phyloP scores from a whole-genome alignment of 495 filamentous ascomycete species.

The Darksidea phi region DNA sequence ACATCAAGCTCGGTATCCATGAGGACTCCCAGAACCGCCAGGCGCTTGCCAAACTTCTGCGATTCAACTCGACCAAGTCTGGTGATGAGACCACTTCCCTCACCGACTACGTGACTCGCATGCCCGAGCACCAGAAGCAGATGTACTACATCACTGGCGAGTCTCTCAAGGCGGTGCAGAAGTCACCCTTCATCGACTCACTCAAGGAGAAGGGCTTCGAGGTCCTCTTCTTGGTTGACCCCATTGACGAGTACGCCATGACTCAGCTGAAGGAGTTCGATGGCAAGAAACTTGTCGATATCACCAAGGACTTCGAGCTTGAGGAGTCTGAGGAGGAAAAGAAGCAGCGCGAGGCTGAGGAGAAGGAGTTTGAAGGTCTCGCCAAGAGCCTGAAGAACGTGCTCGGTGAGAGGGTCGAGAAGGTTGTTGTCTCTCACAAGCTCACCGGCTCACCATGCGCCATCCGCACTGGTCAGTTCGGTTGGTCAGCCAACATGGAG shows the following conservation, averaged over 20 bases:
- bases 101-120: constrained; percentile 94
- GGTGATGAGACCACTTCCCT: constrained; percentile 94
- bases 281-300: constrained; percentile 99
- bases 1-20: constrained; percentile 99
- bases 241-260: constrained; percentile 99
- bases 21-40: constrained; percentile 98
- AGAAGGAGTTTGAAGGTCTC: constrained; percentile 94
- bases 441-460: constrained; percentile 92
- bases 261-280: constrained; percentile 99
- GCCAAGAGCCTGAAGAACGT: constrained; percentile 98
- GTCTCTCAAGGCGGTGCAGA: constrained; percentile 94
- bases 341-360: constrained; percentile 89
- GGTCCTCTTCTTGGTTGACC: constrained; percentile 98
- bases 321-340: constrained; percentile 99
- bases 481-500: constrained; percentile 99
- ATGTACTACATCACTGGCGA: constrained; percentile 99
- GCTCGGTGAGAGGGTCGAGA: constrained; percentile 99
- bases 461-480: constrained; percentile 99
- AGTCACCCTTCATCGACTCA: constrained; percentile 97
- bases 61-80: constrained; percentile 98
- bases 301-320: constrained; percentile 99
- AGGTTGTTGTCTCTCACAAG: constrained; percentile 99
- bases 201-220: constrained; percentile 99
- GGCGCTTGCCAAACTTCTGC: constrained; percentile 93
- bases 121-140: constrained; percentile 99